phyloP scores from a whole-genome alignment of 2,329 filamentous ascomycete species.

The Paradendryphiella salina region DNA sequence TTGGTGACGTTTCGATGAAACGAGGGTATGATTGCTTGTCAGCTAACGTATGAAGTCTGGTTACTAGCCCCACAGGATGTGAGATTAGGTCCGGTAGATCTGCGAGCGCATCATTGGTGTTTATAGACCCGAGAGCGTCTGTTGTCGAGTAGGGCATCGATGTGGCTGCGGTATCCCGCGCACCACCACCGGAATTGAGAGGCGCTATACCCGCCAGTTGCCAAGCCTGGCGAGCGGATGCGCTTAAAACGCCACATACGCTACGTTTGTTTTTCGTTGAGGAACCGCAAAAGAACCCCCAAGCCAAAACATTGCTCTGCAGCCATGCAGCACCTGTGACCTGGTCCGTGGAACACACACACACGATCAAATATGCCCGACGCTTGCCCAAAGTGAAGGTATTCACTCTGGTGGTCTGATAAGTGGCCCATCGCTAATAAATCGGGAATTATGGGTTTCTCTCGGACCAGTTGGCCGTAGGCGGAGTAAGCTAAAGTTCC shows the following conservation, averaged over 20 bases:
- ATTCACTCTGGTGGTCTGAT: not conserved
- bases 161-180: not conserved
- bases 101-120: slow-evolving; percentile 1
- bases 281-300: not conserved
- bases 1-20: not conserved
- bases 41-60: not conserved
- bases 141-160: not conserved
- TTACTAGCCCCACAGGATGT: slow-evolving; percentile 2
- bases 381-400: not conserved
- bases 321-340: not conserved
- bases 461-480: not conserved
- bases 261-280: not conserved
- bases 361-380: not conserved
- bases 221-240: slow-evolving; percentile 3
- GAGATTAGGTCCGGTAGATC: slow-evolving; percentile 2
- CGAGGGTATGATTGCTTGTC: not conserved
- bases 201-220: slow-evolving; percentile 1
- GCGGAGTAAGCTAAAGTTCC: not conserved
- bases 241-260: not conserved
- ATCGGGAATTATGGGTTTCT: not conserved
- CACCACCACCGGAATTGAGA: slow-evolving; percentile 1
- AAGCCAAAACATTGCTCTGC: not conserved
- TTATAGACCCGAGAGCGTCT: slow-evolving; percentile 1
- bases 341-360: not conserved
- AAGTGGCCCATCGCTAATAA: not conserved